Conservation (phyloP, 495 filamentous ascomycete species). For the Pseudevernia furfuracea region DNA sequence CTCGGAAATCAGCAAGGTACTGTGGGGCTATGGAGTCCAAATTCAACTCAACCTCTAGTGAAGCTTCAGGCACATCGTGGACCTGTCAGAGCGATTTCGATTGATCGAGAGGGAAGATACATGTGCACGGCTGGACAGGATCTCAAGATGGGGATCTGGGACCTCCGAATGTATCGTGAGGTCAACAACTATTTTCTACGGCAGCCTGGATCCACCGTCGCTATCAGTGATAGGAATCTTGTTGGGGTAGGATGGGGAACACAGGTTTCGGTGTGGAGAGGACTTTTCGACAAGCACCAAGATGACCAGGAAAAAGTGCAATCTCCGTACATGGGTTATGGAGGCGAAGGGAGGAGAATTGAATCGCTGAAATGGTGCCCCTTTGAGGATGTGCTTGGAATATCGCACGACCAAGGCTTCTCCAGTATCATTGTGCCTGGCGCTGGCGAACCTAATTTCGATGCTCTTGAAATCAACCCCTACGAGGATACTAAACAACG, state of each 20-base stretch:
- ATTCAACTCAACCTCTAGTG: constrained; percentile 73
- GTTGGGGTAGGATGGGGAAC: constrained; percentile 92
- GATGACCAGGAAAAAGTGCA: constrained; percentile 69
- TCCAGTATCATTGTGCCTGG: constrained; percentile 83
- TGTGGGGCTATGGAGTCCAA: constrained; percentile 94
- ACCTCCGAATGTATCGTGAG: constrained; percentile 88
- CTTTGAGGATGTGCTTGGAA: constrained; percentile 84
- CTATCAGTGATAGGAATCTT: constrained; percentile 80
- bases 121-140: constrained; percentile 95
- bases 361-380: constrained; percentile 87
- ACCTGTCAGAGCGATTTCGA: constrained; percentile 77
- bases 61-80: constrained; percentile 93
- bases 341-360: constrained; percentile 73
- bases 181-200: constrained; percentile 85
- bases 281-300: constrained; percentile 64
- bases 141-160: constrained; percentile 88
- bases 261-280: constrained; percentile 80
- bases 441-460: constrained; percentile 93
- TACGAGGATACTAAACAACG: constrained; percentile 91
- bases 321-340: constrained; percentile 88
- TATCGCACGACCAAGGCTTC: constrained; percentile 80
- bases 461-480: constrained; percentile 89
- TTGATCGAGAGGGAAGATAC: constrained; percentile 86
- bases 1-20: constrained; percentile 90
- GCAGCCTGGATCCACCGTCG: constrained; percentile 72